These are phyloP conservation scores for Fragaria nilgerrensis DNA, from an alignment of 306 rosid species.

Conservation along the genomic window DNA sequence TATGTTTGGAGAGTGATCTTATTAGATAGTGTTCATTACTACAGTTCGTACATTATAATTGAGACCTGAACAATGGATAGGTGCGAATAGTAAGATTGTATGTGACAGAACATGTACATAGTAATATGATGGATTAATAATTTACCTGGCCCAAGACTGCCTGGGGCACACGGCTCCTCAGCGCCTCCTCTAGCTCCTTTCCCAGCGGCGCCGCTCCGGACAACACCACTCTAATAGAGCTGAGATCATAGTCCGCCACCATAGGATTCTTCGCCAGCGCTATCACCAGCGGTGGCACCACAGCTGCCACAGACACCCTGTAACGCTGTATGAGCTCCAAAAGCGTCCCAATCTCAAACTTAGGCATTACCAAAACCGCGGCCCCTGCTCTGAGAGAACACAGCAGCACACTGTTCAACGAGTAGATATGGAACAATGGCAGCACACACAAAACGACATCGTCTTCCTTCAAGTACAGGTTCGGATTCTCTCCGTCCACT, in stretches of 20 bases:
- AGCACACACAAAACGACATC: slow-evolving; percentile 81
- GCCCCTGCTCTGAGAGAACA: slow-evolving; percentile 66
- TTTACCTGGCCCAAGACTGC: slow-evolving; percentile 81
- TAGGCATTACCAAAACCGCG: slow-evolving; percentile 62
- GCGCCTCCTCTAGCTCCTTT: slow-evolving; percentile 77
- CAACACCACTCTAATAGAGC: slow-evolving; percentile 59
- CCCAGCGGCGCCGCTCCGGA: slow-evolving; percentile 94
- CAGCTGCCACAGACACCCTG: slow-evolving; percentile 67
- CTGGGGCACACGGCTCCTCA: slow-evolving; percentile 53
- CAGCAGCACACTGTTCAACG: slow-evolving; percentile 61
- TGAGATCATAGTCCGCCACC: slow-evolving; percentile 61
- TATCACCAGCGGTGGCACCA: slow-evolving; percentile 85
- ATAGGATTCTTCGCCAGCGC: slow-evolving; percentile 70
- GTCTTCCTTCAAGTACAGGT: slow-evolving; percentile 43
- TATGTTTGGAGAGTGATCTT: too few species aligned
- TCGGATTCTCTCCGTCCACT: slow-evolving; percentile 88
- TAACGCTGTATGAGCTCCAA: slow-evolving; percentile 50
- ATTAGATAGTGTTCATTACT: too few species aligned
- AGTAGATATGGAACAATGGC: slow-evolving; percentile 80
- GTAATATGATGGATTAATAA: background rate
- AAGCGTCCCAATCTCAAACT: slow-evolving; percentile 69
- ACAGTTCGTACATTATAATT: too few species aligned
- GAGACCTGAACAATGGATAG: too few species aligned
- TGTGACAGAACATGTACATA: background rate
- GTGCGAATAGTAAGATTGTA: background rate